Percentiles rank a stretch among this genome's conserved stretches.
phyloP scores from a whole-genome alignment of 148 eudicot genomes.

The Salicornia ramosissima region DNA sequence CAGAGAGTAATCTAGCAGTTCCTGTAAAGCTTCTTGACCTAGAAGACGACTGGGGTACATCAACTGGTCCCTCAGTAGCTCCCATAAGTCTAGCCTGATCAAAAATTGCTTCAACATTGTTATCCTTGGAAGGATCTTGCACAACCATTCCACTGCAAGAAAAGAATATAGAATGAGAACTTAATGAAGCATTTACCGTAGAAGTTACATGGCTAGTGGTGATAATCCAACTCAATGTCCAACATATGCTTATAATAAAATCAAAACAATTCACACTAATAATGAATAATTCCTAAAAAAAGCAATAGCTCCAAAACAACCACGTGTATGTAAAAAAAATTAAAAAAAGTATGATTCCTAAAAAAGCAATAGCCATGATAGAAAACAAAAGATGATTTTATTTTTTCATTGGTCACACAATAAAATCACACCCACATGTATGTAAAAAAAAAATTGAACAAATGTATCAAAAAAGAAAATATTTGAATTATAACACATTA shows the following conservation, averaged over 20 bases:
- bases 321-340: neutral
- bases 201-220: neutral
- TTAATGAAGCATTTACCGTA: neutral
- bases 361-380: neutral
- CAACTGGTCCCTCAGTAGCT: conserved; percentile 40
- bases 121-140: conserved; percentile 51
- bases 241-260: neutral
- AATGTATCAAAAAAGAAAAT: too few relatives aligned
- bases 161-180: neutral
- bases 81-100: conserved; percentile 57
- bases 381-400: neutral
- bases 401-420: neutral
- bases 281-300: too few relatives aligned
- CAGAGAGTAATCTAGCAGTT: conserved; percentile 69
- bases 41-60: conserved; percentile 46
- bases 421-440: too few relatives aligned
- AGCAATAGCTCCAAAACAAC: neutral
- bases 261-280: too few relatives aligned
- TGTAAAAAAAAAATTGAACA: too few relatives aligned
- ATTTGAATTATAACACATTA: too few relatives aligned
- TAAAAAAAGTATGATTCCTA: too few relatives aligned
- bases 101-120: conserved; percentile 54
- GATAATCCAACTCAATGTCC: neutral
- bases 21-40: conserved; percentile 67
- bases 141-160: conserved; percentile 71